Evolutionary conservation across 2,329 filamentous ascomycete genomes (phyloP).

Genomic region (Cercospora sesami): DNA sequence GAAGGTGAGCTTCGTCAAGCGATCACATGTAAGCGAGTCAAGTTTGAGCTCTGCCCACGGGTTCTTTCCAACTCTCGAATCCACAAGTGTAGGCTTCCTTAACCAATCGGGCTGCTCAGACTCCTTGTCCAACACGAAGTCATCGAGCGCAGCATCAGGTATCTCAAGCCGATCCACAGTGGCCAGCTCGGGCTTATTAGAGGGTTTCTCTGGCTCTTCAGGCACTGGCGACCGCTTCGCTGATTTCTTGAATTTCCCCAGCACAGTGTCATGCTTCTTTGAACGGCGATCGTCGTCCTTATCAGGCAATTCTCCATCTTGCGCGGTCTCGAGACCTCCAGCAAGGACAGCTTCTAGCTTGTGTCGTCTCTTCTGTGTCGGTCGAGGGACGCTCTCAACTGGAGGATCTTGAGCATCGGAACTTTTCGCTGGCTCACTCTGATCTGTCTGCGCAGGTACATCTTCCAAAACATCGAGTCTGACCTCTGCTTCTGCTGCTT

Average conservation of each 20-base stretch:
- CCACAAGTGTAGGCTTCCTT: slow-evolving; percentile 57
- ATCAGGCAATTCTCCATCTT: slow-evolving; percentile 34
- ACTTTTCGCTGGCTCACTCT: neutral
- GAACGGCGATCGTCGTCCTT: slow-evolving; percentile 34
- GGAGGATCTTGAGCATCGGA: neutral
- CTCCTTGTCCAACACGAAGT: slow-evolving; percentile 63
- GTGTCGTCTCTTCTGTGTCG: slow-evolving; percentile 51
- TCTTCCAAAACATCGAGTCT: neutral
- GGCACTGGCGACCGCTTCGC: slow-evolving; percentile 20
- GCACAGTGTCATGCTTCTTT: slow-evolving; percentile 40
- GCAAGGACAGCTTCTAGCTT: slow-evolving; percentile 40
- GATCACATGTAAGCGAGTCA: slow-evolving; percentile 39
- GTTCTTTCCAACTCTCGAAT: slow-evolving; percentile 1
- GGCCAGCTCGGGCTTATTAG: slow-evolving; percentile 27
- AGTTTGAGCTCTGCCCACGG: slow-evolving; percentile 10
- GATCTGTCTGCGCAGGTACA: neutral
- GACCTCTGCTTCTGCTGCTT: too few species aligned
- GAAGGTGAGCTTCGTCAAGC: slow-evolving; percentile 68
- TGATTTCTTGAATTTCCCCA: slow-evolving; percentile 49
- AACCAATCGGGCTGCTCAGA: slow-evolving; percentile 81
- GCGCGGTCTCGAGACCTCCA: slow-evolving; percentile 36
- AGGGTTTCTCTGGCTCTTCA: slow-evolving; percentile 26
- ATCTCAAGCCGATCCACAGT: slow-evolving; percentile 62
- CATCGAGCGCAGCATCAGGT: slow-evolving; percentile 15
- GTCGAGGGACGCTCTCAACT: neutral